Evolutionary conservation across 768 basidiomycete genomes (phyloP), one percentile per base, ranked within the genome.

Genomic region (Pisolithus microcarpus): DNA sequence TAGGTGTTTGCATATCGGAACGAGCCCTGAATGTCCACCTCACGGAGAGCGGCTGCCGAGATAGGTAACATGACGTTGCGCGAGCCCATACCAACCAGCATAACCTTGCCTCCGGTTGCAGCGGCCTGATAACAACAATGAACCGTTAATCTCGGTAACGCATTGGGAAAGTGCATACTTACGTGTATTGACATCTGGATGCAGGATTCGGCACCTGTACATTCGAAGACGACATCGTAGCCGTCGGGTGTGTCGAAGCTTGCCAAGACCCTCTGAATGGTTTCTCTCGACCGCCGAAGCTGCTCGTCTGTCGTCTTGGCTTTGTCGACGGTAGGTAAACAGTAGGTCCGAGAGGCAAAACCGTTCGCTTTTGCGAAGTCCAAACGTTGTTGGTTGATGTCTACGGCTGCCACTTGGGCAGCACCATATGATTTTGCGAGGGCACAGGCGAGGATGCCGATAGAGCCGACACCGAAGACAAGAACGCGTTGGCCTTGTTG

Each of bases 41-140:
- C 94, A 47, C 94, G 84, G 51, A 84, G 68, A 15, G 90, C 85
- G 38, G 92, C 88, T 26, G 79, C 76, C 39, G 86, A 85, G 51
- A 93, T 76, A n/a, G 95, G 95, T 49, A 96, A 75, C 56, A 78
- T 74, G 51, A 85, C 80, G 59, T 84, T 86, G 52, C 85, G 80
- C 15, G 91, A 81, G 58, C 95, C 95, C 95, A 98, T 98, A 19
- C 95, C 95, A 56, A 98, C 82, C 60, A 92, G 87, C 77, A 91
- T 84, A 50, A 96, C 90, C 64, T 87, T 91, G 46, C 91, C 90
- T 46, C 93, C 94, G 16, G 87, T 75, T 47, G 77, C 74, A 15
- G 93, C 91, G 59, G 84, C 80, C 91, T 92, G 65, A 49, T 31
- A 46, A 36, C n/a, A 28, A 43, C 36, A 51, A 43, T 63, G 53